Base-by-base conservation (phyloP, 345 rosid species). In the Ceriops decandra region DNA sequence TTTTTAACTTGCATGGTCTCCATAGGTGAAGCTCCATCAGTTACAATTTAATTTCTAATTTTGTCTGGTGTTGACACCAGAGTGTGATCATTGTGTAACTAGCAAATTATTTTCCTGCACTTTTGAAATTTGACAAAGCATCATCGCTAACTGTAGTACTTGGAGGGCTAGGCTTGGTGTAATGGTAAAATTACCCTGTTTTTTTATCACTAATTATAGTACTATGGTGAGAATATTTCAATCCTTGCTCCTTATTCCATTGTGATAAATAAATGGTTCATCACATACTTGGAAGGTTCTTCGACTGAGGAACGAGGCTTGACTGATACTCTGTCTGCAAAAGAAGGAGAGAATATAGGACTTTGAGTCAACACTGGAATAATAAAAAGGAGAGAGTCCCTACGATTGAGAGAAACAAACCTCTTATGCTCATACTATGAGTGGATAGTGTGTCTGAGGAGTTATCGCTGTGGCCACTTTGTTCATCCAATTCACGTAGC, bases 251-350 rank as follows among this genome's bases (percentile, higher is more conserved):
- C 17, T 42, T 42, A 42, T 42, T 42, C 13, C 19, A 42, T 42
- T 42, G 15, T 13, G 49, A 42, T 42, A 42, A 42, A 42, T 42
- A 42, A 42, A 42, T 13, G 19, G 5, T 42, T 42, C 49, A 11
- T 13, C 17, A 78, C 68, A 74, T 84, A 88, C 98, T 72, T 88
- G 83, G 75, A 71, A 60, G 73, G 30, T 30, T 86, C 85, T 19
- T 89, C 89, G 22, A 81, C 30, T 38, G 90, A 85, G 67, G 54
- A 64, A 33, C 77, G 81, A 69, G 84, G 80, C 66, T 77, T 87
- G 66, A 70, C 62, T 1, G 74, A 52, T 60, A 71, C 35, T 73
- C 82, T 80, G 38, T 86, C 91, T 91, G 87, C 72, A 28, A 15
- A n/a, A 22, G 49, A 33, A 28, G 27, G 54, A 27, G 32, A 62